Base-by-base conservation (phyloP, 495 filamentous ascomycete genomes). In the Xylaria castorea region DNA sequence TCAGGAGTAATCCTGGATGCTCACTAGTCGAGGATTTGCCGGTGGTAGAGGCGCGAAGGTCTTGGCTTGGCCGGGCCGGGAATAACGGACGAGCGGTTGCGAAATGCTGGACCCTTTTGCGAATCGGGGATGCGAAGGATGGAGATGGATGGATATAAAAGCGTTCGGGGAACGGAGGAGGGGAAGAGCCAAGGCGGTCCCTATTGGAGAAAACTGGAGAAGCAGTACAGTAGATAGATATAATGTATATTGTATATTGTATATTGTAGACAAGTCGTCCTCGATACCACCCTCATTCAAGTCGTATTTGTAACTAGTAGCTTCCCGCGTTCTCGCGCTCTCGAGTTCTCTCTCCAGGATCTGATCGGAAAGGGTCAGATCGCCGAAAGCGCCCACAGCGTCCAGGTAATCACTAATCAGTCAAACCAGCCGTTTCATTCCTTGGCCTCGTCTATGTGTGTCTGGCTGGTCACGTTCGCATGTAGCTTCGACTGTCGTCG, bases 161-260 rank as follows among this genome's bases (percentile, higher is more conserved):
- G 38, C 42, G 38, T 51, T 67, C 53, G 70, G 70, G 62, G 61
- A 5, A 20, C 48, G 51, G 51, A 42, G 22, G 34, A 36, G 63
- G 70, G 62, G 36, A 25, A 58, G 46, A 51, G 62, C 70, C 63
- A 61, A 51, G 70, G 27, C 70, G 51, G 63, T 60, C 50, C 44
- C 69, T 18, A 46, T 60, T 58, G 48, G 50, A 61, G 71, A 75
- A 70, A 75, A 65, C 68, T 74, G 71, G 55, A 68, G 71, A 74
- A 69, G 36, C 27, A 12, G 27, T 11, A 27, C 4, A 25, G 69
- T 40, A 58, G 25, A 60, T n/a, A n/a, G n/a, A n/a, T n/a, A n/a
- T n/a, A n/a, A n/a, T n/a, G 38, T 42, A 42, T 42, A 42, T 42
- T 42, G 9, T 42, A 42, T 42, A n/a, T 38, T 70, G 42, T 40